A percentile compares a stretch with the other conserved stretches of the same genome.
phyloP scores from a whole-genome alignment of 129 eudicot genomes.

The Oenanthe sinensis region DNA sequence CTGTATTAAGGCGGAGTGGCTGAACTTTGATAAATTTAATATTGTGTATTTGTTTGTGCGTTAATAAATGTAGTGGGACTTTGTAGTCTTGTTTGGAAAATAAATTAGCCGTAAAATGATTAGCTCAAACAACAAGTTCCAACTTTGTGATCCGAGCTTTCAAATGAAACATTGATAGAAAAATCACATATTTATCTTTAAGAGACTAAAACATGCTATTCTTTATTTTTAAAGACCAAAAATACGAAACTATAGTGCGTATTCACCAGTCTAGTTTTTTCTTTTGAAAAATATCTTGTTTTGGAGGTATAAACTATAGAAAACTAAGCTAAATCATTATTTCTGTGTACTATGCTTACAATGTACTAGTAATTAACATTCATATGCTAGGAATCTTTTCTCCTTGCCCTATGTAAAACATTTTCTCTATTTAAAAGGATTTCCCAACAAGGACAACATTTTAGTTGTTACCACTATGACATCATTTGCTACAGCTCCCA shows the following conservation, averaged over 20 bases:
- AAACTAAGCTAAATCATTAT: neutral
- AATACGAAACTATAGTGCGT: neutral
- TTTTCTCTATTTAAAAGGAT: neutral
- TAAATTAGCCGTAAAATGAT: neutral
- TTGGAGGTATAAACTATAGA: neutral
- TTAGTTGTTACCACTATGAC: neutral
- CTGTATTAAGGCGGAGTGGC: neutral
- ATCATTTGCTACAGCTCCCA: neutral
- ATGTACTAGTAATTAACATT: neutral
- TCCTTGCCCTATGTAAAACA: neutral
- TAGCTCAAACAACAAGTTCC: neutral
- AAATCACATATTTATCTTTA: too few species aligned
- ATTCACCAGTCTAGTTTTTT: neutral
- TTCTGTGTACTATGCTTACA: neutral
- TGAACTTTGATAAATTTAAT: neutral
- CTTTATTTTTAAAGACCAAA: neutral
- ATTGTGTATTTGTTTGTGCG: neutral
- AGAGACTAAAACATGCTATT: neutral
- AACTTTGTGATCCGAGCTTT: neutral
- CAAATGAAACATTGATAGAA: neutral
- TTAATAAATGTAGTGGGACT: neutral
- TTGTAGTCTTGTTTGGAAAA: neutral
- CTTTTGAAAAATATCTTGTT: neutral
- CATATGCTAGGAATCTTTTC: neutral
- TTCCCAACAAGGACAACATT: neutral